These are phyloP conservation scores for Coprinellus micaceus DNA, from an alignment of 768 basidiomycete genomes.

Conservation along the genomic window DNA sequence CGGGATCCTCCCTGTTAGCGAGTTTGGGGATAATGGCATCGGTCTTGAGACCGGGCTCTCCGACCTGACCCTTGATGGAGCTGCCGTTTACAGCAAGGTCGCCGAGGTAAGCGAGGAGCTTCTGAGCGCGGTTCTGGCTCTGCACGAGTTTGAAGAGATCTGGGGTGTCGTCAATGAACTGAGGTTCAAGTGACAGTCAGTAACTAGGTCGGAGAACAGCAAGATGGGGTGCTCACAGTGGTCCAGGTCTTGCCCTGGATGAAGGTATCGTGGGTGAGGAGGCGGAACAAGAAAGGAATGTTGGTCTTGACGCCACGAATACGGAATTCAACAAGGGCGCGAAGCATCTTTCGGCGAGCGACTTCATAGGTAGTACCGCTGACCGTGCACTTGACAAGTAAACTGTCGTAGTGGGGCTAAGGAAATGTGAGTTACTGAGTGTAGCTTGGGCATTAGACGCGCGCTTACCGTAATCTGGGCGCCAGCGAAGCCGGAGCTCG, in stretches of 20 bases:
- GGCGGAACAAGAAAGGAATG: conserved; percentile 98
- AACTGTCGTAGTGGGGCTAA: conserved; percentile 96
- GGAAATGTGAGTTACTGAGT: neutral
- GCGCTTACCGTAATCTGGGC: conserved; percentile 90
- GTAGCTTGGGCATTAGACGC: neutral
- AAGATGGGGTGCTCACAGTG: conserved; percentile 38
- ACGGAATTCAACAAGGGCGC: conserved; percentile 99
- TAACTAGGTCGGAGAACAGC: neutral
- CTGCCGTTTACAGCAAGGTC: conserved; percentile 98
- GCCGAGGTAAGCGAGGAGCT: conserved; percentile 93
- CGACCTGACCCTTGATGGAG: conserved; percentile 91
- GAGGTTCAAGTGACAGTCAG: neutral
- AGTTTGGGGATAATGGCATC: conserved; percentile 84
- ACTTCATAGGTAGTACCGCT: conserved; percentile 98
- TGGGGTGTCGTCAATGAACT: conserved; percentile 99
- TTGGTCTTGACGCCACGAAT: conserved; percentile 99
- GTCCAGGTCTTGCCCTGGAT: conserved; percentile 98
- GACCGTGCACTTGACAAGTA: conserved; percentile 94
- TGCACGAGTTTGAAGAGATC: conserved; percentile 98
- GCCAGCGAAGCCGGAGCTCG: conserved; percentile 95
- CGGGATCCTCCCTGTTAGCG: conserved; percentile 72
- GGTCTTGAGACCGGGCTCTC: conserved; percentile 90
- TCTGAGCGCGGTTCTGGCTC: conserved; percentile 97
- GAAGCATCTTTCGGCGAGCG: conserved; percentile 97
- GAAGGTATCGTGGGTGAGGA: conserved; percentile 94